phyloP scores from a whole-genome alignment of 129 eudicot genomes.

The Gnaphalium uliginosum region DNA sequence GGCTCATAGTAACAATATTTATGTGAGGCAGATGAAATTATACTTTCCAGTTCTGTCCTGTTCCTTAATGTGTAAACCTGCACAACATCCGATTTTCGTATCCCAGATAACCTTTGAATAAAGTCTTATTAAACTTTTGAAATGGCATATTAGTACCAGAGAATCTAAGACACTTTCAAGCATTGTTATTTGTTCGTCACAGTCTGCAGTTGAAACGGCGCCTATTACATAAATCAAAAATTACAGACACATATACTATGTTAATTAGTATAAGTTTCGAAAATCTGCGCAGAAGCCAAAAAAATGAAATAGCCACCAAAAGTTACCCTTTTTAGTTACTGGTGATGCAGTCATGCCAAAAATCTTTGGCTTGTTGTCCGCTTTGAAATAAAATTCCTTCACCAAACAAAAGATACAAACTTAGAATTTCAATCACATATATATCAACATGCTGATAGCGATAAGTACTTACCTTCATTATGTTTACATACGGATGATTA shows the following conservation, averaged over 20 bases:
- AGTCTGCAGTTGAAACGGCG: conserved; percentile 44
- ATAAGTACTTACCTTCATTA: conserved; percentile 66
- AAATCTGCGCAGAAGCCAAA: background rate
- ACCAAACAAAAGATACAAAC: conserved; percentile 7
- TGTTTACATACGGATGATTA: conserved; percentile 69
- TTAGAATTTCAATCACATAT: background rate
- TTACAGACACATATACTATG: background rate
- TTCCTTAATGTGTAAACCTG: conserved; percentile 51
- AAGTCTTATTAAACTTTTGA: background rate
- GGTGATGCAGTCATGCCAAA: conserved; percentile 89
- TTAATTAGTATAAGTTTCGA: conserved; percentile 12
- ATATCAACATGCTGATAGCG: background rate
- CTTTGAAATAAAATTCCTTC: conserved; percentile 76
- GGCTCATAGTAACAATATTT: conserved; percentile 50
- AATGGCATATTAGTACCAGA: conserved; percentile 44
- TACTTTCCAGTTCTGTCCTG: conserved; percentile 47
- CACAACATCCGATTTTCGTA: conserved; percentile 9
- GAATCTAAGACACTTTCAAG: conserved; percentile 78
- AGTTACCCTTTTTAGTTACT: conserved; percentile 60
- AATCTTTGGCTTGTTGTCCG: conserved; percentile 55
- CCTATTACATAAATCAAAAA: conserved; percentile 33
- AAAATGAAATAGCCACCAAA: background rate
- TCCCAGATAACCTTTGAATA: conserved; percentile 5
- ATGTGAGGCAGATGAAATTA: conserved; percentile 43
- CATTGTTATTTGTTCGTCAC: conserved; percentile 50